Evolutionary conservation across 768 basidiomycete genomes (phyloP).

Genomic region (Clitopilus passeckerianus): DNA sequence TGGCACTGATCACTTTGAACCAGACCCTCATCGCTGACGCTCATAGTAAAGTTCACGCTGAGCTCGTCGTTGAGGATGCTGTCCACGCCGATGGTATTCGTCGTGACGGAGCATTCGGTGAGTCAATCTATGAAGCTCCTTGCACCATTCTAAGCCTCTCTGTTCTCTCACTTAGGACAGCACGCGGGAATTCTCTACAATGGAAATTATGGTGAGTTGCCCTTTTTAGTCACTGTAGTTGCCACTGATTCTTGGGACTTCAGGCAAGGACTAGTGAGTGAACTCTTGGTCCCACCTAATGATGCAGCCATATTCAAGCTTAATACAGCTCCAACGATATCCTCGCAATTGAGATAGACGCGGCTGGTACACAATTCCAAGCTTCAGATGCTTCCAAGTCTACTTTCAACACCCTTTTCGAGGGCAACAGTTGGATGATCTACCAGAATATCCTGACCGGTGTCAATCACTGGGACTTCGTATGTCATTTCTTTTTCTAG

Average conservation of each 20-base stretch:
- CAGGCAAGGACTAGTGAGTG: slow-evolving; percentile 41
- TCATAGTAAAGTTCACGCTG: slow-evolving; percentile 44
- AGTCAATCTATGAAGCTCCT: neutral
- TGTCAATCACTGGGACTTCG: slow-evolving; percentile 69
- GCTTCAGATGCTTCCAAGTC: slow-evolving; percentile 34
- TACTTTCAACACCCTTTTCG: slow-evolving; percentile 53
- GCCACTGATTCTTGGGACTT: neutral
- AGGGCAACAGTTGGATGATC: slow-evolving; percentile 69
- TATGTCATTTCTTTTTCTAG: slow-evolving; percentile 24
- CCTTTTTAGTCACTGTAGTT: neutral
- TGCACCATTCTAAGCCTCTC: neutral
- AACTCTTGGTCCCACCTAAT: neutral
- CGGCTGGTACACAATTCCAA: slow-evolving; percentile 52
- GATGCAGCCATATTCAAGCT: neutral
- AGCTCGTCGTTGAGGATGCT: slow-evolving; percentile 43
- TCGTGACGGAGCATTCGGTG: slow-evolving; percentile 45
- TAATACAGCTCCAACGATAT: slow-evolving; percentile 50
- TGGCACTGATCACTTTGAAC: slow-evolving; percentile 36
- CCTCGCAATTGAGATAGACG: slow-evolving; percentile 57
- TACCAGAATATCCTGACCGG: slow-evolving; percentile 51
- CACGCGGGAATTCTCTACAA: slow-evolving; percentile 66
- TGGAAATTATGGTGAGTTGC: slow-evolving; percentile 57
- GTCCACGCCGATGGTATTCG: slow-evolving; percentile 58
- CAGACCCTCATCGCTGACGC: slow-evolving; percentile 41
- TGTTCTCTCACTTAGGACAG: slow-evolving; percentile 28